phyloP scores from a whole-genome alignment of 2,329 filamentous ascomycete genomes.

The Fusarium guadeloupense region DNA sequence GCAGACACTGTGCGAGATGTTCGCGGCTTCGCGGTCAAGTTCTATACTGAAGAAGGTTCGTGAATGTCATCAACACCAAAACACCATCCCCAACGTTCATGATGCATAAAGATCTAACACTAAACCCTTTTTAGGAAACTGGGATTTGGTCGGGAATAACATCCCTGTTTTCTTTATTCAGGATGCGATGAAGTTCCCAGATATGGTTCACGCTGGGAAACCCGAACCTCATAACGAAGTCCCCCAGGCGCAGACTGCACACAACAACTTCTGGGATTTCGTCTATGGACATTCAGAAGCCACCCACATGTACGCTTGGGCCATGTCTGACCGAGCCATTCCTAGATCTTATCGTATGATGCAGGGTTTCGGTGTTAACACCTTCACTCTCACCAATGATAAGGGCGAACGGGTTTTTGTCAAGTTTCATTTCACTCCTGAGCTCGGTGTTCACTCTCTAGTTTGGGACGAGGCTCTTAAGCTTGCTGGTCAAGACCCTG shows the following conservation, averaged over 20 bases:
- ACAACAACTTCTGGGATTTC: constrained; percentile 85
- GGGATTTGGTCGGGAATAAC: constrained; percentile 78
- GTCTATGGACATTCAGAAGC: constrained; percentile 70
- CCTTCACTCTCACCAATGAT: constrained; percentile 73
- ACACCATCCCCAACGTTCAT: neutral
- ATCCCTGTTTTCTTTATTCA: constrained; percentile 82
- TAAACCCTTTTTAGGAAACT: constrained; percentile 64
- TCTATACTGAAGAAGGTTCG: constrained; percentile 74
- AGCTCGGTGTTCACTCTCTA: constrained; percentile 78
- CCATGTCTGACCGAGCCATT: constrained; percentile 78
- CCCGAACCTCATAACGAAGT: constrained; percentile 76
- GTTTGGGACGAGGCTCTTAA: constrained; percentile 85
- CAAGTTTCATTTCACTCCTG: constrained; percentile 81
- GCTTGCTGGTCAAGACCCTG: constrained; percentile 77
- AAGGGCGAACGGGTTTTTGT: constrained; percentile 76
- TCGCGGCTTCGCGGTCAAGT: constrained; percentile 74
- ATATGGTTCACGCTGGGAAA: constrained; percentile 71
- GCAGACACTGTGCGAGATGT: constrained; percentile 87
- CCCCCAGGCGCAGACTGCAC: constrained; percentile 74
- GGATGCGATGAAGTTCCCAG: constrained; percentile 78
- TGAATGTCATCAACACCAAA: neutral
- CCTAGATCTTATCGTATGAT: constrained; percentile 84
- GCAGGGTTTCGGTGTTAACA: constrained; percentile 88
- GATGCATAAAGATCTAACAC: no score
- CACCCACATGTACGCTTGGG: constrained; percentile 83